Evolutionary conservation across 768 basidiomycete species (phyloP), one percentile per base, ranked within the genome.

Genomic region (Termitomyces sp.): DNA sequence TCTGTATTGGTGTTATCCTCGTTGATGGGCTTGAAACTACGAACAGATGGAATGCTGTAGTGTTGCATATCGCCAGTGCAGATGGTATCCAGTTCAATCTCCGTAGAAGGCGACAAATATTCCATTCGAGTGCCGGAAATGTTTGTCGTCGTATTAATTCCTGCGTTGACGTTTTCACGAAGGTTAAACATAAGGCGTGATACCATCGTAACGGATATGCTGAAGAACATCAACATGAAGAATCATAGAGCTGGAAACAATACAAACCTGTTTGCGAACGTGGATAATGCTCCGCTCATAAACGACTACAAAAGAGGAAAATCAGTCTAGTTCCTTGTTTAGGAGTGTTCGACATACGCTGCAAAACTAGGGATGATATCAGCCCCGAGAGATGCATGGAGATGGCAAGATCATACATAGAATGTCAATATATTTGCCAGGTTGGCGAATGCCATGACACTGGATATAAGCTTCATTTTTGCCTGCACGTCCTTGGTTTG

Each of bases 181-280:
- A 83, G 72, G 64, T 84, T 83, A 36, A 83, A 75, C 74, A 82
- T 80, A 0, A 84, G 43, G 43, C 43, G 43, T 22, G 43, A 44
- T 44, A 44, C 22, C 43, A 44, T 44, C 43, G 43, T 24, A 20
- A 44, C 43, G 11, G 43, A 44, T 24, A 22, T 24, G 22, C 43
- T 44, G 43, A 44, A 24, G 22, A 28, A 5, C 16, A 8, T 44
- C 13, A 44, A 11, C 22, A 2, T 22, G 22, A 5, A 14, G 22
- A 43, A 14, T 24, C 1, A 6, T 14, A 44, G 8, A 44, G 43
- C 22, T 24, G 13, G 5, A 14, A 44, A 22, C 2, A 5, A 24
- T 14, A 44, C 13, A 22, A 22, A 44, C 43, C 22, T 22, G 43
- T 22, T 44, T 22, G 43, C 43, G 43, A 44, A 44, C 22, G 43